Evolutionary conservation across 257 asterid species (phyloP).

Genomic region (Solanum sejunctum): DNA sequence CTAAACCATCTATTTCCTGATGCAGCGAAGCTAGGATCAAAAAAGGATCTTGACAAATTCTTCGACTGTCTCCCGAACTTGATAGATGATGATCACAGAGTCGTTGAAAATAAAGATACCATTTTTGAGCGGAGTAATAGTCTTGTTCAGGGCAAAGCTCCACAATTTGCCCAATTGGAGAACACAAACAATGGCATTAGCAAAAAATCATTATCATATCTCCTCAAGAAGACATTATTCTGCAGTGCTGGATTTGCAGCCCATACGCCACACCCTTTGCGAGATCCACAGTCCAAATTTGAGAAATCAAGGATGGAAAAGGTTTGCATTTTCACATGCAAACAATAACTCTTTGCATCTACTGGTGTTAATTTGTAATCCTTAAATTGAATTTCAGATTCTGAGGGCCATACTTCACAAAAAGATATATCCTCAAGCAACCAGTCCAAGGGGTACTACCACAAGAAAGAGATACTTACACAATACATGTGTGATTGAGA

Average conservation of each 20-base stretch:
- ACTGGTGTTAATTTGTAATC: too few relatives aligned
- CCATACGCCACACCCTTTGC: conserved; percentile 16
- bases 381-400: conserved; percentile 23
- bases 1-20: conserved; percentile 8
- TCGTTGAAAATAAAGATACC: not conserved
- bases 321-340: conserved; percentile 21
- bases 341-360: not conserved
- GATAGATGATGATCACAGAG: conserved; percentile 8
- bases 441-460: conserved; percentile 12
- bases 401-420: conserved; percentile 55
- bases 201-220: conserved; percentile 38
- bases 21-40: conserved; percentile 12
- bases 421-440: conserved; percentile 52
- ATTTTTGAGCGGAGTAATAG: conserved; percentile 8
- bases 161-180: conserved; percentile 10
- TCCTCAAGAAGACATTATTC: conserved; percentile 46
- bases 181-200: conserved; percentile 19
- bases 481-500: conserved; percentile 9
- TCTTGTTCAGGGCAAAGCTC: conserved; percentile 15
- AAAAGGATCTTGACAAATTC: conserved; percentile 19
- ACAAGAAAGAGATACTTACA: conserved; percentile 34
- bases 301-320: conserved; percentile 56
- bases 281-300: conserved; percentile 36
- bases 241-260: conserved; percentile 29
- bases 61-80: conserved; percentile 12